Percentiles rank a stretch among this genome's conserved stretches.
phyloP scores from a whole-genome alignment of 1,284 basidiomycete species.

The Naganishia albida region DNA sequence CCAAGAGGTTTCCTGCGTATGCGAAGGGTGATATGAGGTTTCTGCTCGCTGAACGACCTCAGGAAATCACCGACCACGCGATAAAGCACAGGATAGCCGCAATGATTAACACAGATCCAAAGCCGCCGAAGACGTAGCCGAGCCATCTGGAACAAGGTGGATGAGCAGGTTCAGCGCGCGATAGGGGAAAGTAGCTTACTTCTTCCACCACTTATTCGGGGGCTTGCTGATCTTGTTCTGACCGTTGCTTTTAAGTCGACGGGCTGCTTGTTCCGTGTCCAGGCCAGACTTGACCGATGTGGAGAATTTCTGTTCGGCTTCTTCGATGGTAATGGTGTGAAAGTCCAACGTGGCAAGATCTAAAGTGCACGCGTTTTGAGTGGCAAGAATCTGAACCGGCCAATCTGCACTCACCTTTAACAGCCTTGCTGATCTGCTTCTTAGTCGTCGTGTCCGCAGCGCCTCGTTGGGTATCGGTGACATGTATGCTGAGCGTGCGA shows the following conservation, averaged over 20 bases:
- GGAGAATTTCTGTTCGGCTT: slow-evolving; percentile 59
- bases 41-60: no score
- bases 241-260: slow-evolving; percentile 55
- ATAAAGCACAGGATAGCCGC: slow-evolving; percentile 58
- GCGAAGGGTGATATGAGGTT: not conserved
- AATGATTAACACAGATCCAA: slow-evolving; percentile 62
- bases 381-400: no score
- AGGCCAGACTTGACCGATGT: slow-evolving; percentile 59
- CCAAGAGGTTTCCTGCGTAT: slow-evolving; percentile 56
- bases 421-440: slow-evolving; percentile 25
- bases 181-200: slow-evolving; percentile 38
- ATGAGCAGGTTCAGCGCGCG: slow-evolving; percentile 24
- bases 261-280: slow-evolving; percentile 58
- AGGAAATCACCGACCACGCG: slow-evolving; percentile 49
- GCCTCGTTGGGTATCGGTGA: slow-evolving; percentile 43
- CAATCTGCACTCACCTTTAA: slow-evolving; percentile 6
- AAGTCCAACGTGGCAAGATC: slow-evolving; percentile 56
- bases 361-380: not conserved
- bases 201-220: slow-evolving; percentile 48
- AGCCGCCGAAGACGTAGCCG: slow-evolving; percentile 58
- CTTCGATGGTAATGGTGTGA: slow-evolving; percentile 58
- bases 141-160: slow-evolving; percentile 46
- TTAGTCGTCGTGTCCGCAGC: not conserved
- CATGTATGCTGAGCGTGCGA: slow-evolving; percentile 50
- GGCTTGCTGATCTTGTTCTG: slow-evolving; percentile 54